phyloP scores from a whole-genome alignment of 371 early-diverging fungal species.

The Entomophthora muscae region DNA sequence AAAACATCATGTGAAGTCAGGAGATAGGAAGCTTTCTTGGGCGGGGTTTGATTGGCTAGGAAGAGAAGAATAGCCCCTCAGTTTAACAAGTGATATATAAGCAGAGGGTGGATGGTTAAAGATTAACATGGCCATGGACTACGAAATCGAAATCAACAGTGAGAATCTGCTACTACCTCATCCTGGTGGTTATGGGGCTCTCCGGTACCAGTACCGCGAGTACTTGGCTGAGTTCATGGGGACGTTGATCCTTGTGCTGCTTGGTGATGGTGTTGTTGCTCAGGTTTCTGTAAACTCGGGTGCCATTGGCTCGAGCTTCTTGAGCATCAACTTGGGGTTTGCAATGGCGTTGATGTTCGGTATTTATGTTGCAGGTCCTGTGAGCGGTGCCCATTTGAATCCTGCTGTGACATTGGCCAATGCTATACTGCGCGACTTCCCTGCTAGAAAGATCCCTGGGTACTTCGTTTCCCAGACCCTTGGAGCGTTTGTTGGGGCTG shows the following conservation, averaged over 20 bases:
- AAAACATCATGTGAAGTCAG: too few species aligned
- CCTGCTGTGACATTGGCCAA: conserved; percentile 57
- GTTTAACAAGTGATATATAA: too few species aligned
- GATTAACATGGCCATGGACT: too few species aligned
- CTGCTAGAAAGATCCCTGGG: conserved; percentile 33
- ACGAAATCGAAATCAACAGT: background rate
- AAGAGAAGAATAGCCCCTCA: too few species aligned
- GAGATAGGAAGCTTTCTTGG: too few species aligned
- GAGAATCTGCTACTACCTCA: background rate
- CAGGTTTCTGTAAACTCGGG: conserved; percentile 17
- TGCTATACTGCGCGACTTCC: conserved; percentile 43
- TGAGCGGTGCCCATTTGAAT: conserved; percentile 68
- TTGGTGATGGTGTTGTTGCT: conserved; percentile 47
- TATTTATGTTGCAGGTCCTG: conserved; percentile 46
- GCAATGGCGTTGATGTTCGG: conserved; percentile 35
- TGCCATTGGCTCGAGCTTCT: conserved; percentile 15
- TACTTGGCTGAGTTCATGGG: conserved; percentile 51
- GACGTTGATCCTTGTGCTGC: conserved; percentile 47
- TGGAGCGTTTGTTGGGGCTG: conserved; percentile 56
- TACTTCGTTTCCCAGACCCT: conserved; percentile 41
- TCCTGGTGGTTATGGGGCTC: background rate
- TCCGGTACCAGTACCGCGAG: conserved; percentile 3
- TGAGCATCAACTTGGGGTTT: conserved; percentile 32
- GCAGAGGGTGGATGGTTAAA: too few species aligned
- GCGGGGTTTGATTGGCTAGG: too few species aligned